Base-by-base conservation (phyloP, 306 rosid genomes). In the Datisca glomerata region DNA sequence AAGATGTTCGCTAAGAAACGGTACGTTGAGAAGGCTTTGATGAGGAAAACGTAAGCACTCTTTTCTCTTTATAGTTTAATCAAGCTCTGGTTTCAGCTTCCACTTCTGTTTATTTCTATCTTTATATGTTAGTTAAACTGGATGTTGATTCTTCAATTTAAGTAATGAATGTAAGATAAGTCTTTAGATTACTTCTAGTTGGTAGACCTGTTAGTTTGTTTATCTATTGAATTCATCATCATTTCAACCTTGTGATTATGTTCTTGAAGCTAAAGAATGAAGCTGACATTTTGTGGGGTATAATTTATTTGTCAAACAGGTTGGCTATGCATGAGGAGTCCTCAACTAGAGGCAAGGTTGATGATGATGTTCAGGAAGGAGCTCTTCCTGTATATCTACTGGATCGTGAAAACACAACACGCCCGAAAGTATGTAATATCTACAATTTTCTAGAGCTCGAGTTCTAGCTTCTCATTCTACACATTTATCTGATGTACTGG, bases 261-360 rank as follows among this genome's bases (percentile, higher is more conserved):
- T n/a, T n/a, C n/a, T n/a, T n/a, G n/a, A n/a, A n/a, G n/a, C n/a
- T n/a, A n/a, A n/a, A n/a, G n/a, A n/a, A n/a, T n/a, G n/a, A n/a
- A n/a, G n/a, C n/a, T n/a, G n/a, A n/a, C n/a, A n/a, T n/a, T n/a
- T n/a, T n/a, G n/a, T n/a, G n/a, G n/a, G n/a, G n/a, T n/a, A n/a
- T n/a, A n/a, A n/a, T n/a, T 6, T 32, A 17, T 41, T 11, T 53
- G n/a, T n/a, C n/a, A 44, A 37, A 64, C 70, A 87, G 96, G 45
- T 68, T 87, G 69, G 72, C 70, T 22, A 79, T 79, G 85, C 96
- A 87, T 37, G 96, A 82, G 57, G 94, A 87, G 57, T 82, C 94
- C 12, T 61, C 85, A 24, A 46, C 67, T 36, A 66, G 93, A 57
- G 82, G 85, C 48, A 87, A 79, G 80, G 72, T 72, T 24, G 94